Evolutionary conservation across 257 asterid genomes (phyloP).

Genomic region (Solanum sejunctum): DNA sequence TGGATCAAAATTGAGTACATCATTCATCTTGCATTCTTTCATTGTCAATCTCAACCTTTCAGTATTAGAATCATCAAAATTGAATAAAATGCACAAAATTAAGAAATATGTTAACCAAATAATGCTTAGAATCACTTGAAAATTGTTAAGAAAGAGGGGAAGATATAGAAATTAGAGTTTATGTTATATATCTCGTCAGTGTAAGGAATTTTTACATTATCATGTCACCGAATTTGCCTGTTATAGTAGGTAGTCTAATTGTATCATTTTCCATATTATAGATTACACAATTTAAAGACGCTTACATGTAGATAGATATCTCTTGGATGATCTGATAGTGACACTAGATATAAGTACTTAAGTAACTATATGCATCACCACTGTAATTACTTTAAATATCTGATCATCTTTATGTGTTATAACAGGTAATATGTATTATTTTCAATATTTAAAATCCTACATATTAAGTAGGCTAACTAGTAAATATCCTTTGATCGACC

Average conservation of each 20-base stretch:
- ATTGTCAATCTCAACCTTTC: slow-evolving; percentile 24
- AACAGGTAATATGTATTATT: neutral
- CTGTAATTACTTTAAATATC: neutral
- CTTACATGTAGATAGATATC: neutral
- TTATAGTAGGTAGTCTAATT: neutral
- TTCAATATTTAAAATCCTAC: too few species aligned
- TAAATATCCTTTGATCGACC: too few species aligned
- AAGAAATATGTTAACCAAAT: too few species aligned
- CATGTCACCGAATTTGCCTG: neutral
- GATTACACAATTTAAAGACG: neutral
- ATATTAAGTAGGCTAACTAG: too few species aligned
- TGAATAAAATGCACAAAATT: neutral
- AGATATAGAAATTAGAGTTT: neutral
- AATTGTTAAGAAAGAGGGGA: too few species aligned
- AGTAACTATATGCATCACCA: neutral
- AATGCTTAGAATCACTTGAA: neutral
- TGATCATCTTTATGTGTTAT: neutral
- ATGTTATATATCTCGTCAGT: neutral
- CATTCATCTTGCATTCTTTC: slow-evolving; percentile 4
- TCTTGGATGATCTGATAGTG: neutral
- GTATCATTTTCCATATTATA: neutral
- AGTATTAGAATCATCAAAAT: slow-evolving; percentile 51
- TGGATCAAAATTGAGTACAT: slow-evolving; percentile 37
- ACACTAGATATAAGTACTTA: neutral
- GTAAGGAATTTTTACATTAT: neutral